Evolutionary conservation across 805 yeast genomes (phyloP).

Genomic region (Candida broadrunensis): DNA sequence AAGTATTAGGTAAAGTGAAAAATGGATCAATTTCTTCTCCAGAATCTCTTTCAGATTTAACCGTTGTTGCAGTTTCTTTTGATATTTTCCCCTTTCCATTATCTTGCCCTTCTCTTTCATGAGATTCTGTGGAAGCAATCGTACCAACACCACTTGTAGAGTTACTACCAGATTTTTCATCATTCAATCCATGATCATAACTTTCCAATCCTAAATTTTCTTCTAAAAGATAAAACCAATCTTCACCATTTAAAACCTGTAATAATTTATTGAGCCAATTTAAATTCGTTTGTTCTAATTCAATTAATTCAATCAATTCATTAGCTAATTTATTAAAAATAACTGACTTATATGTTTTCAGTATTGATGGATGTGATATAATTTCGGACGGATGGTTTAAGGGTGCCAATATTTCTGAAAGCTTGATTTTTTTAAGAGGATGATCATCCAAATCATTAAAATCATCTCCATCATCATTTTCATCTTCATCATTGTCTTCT

Average conservation of each 20-base stretch:
- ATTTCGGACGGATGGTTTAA: constrained; percentile 79
- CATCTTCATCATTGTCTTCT: constrained; percentile 5
- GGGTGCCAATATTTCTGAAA: constrained; percentile 64
- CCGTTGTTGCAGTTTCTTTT: constrained; percentile 8
- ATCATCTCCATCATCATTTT: constrained; percentile 11
- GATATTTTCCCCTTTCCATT: constrained; percentile 3
- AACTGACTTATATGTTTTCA: constrained; percentile 57
- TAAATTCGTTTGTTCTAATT: constrained; percentile 77
- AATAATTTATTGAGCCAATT: constrained; percentile 67
- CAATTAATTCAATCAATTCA: constrained; percentile 74
- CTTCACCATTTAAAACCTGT: constrained; percentile 84
- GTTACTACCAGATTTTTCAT: constrained; percentile 10
- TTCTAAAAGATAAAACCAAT: constrained; percentile 64
- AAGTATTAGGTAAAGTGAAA: constrained; percentile 55
- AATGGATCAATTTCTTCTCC: constrained; percentile 32
- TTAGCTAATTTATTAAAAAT: constrained; percentile 56
- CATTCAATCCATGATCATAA: constrained; percentile 61
- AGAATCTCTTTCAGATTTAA: constrained; percentile 14
- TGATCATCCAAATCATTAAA: constrained; percentile 17
- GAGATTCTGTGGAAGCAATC: constrained; percentile 5
- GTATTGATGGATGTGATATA: constrained; percentile 64
- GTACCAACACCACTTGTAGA: background rate
- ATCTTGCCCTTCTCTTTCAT: constrained; percentile 5
- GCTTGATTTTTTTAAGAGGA: constrained; percentile 26
- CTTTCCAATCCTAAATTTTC: constrained; percentile 62